Evolutionary conservation across 176 grass and related monocot genomes (phyloP), one percentile per base, ranked within the genome.

Genomic region (Cenchrus americanus): DNA sequence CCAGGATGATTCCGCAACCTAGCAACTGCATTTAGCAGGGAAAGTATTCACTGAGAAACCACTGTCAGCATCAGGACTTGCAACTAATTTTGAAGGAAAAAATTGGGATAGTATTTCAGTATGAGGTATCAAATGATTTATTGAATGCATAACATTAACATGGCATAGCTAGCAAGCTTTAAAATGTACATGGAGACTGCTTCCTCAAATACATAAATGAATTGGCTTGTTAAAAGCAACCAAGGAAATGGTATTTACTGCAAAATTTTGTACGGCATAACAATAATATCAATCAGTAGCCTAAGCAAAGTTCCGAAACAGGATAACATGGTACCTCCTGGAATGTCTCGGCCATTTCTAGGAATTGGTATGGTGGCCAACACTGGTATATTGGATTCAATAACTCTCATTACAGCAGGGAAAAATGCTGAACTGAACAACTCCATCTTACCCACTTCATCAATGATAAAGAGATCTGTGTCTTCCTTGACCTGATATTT

Each of bases 361-460:
- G 85, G 93, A 70, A 87, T 69, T 27, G 93, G 96, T 76, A 99
- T 90, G 17, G 96, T 85, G 14, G 91, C 88, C 34, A 96, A 69
- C 75, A 96, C 81, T 66, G 96, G 96, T 69, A 91, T 88, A 60
- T 89, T 91, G 13, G 86, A 96, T 58, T 96, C 93, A 57, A 96
- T 80, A 88, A 99, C 75, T 84, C 85, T 89, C 85, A 98, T 85
- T 75, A 98, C 93, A 79, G 91, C 83, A 48, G 96, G 96, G 82
- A 89, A 95, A 86, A 98, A 92, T 59, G 80, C n/a, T 61, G 93
- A 83, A 90, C 91, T 92, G 78, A 90, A 96, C 30, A 99, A 62
- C 75, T 99, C 96, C 96, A 96, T 99, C 82, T 99, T 96, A 65
- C 93, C 96, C 55, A 96, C 93, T 92, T 99, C 96, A 78, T 96